Base-by-base conservation (phyloP, 441 rosid genomes). In the Pelargonium myrrhifolium region DNA sequence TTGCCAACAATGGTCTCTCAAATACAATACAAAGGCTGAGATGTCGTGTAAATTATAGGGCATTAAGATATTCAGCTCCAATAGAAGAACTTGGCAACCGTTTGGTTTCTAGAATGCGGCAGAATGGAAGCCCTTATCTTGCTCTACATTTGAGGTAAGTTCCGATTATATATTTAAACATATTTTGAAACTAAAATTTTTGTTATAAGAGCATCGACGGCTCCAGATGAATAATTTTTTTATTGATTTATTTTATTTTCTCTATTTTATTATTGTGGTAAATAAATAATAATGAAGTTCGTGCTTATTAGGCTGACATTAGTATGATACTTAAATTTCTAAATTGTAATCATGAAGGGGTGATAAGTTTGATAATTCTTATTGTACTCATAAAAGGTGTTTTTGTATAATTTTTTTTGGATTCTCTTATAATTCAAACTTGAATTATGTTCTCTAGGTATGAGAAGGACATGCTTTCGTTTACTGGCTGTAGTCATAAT, bases 381-480 rank as follows among this genome's bases (percentile, higher is more conserved):
- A n/a, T n/a, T n/a, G n/a, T n/a, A n/a, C n/a, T n/a, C n/a, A n/a
- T n/a, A n/a, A n/a, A n/a, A n/a, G n/a, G n/a, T n/a, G n/a, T n/a
- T n/a, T n/a, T n/a, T n/a, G 47, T 6, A 9, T 42, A 39, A 58
- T 24, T 42, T 17, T 9, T 59, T 28, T 74, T 68, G 56, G 14
- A 45, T 62, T 71, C 26, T 9, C 47, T 28, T 12, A 10, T 45
- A 3, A 45, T 10, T 9, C 2, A 10, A 42, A 42, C 12, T 37
- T 37, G 20, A 7, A 67, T 67, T 35, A 45, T 58, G 59, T 62
- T 40, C 65, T 59, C 58, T 75, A 92, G 98, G 87, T 90, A 90
- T 67, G 98, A 93, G 82, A 93, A 88, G 75, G 98, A 93, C 77
- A 90, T 90, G 98, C 88, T 93, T 75, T 93, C 97, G 75, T 92